Percentiles rank a stretch among this genome's conserved stretches.
phyloP scores from a whole-genome alignment of 805 yeast genomes.

The Kodamaea neixiangensis region DNA sequence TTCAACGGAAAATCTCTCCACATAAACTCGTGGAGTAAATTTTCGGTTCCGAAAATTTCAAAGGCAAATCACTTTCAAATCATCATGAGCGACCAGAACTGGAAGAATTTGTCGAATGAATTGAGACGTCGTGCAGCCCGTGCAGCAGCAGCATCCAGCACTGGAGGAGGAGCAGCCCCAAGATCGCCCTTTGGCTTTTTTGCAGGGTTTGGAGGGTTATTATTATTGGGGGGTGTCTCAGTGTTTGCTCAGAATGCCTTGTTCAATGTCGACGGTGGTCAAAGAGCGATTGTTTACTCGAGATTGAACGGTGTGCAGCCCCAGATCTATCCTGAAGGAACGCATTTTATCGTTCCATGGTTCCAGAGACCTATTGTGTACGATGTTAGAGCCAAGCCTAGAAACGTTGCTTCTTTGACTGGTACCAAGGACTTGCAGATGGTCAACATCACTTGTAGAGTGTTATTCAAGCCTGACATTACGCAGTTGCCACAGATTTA shows the following conservation, averaged over 20 bases:
- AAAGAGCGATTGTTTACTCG: slow-evolving; percentile 92
- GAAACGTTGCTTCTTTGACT: slow-evolving; percentile 92
- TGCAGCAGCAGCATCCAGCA: slow-evolving; percentile 25
- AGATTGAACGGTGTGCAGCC: slow-evolving; percentile 84
- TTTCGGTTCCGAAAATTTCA: background rate
- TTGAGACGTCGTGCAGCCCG: slow-evolving; percentile 42
- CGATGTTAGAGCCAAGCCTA: slow-evolving; percentile 96
- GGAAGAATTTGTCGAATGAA: slow-evolving; percentile 44
- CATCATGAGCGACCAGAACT: slow-evolving; percentile 42
- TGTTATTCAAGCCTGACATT: slow-evolving; percentile 84
- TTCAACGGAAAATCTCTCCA: background rate
- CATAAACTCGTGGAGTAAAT: background rate
- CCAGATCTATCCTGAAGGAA: slow-evolving; percentile 86
- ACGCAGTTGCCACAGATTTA: slow-evolving; percentile 77
- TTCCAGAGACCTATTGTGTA: slow-evolving; percentile 88
- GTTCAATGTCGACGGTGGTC: slow-evolving; percentile 93
- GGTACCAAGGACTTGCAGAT: slow-evolving; percentile 98
- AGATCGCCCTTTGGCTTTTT: slow-evolving; percentile 39
- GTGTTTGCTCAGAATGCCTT: slow-evolving; percentile 45
- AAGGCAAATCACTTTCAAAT: slow-evolving; percentile 1
- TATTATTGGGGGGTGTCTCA: slow-evolving; percentile 42
- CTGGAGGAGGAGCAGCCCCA: slow-evolving; percentile 31
- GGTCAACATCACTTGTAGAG: slow-evolving; percentile 99
- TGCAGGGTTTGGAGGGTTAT: slow-evolving; percentile 44
- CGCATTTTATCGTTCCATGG: slow-evolving; percentile 94